phyloP scores from a whole-genome alignment of 495 filamentous ascomycete species.

The Cetradonia linearis region DNA sequence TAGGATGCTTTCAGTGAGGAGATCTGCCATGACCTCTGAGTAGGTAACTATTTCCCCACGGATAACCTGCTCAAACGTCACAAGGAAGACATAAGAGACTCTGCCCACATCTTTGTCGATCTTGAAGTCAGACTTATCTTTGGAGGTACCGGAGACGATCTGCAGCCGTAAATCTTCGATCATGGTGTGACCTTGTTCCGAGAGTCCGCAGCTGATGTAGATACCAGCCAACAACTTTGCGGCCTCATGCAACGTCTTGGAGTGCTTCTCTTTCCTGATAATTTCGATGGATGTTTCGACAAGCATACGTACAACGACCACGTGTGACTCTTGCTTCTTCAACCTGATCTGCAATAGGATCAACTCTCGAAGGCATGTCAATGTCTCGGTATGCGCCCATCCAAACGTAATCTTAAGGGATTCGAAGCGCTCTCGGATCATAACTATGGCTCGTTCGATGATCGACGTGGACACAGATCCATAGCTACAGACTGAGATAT shows the following conservation, averaged over 20 bases:
- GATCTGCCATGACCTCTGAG: constrained; percentile 47
- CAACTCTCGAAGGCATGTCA: constrained; percentile 45
- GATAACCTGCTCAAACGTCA: constrained; percentile 47
- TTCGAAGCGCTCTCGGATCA: constrained; percentile 44
- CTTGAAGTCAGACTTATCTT: constrained; percentile 31
- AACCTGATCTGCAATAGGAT: constrained; percentile 41
- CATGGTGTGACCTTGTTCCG: constrained; percentile 41
- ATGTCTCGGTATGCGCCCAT: constrained; percentile 44
- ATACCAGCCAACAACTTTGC: constrained; percentile 45
- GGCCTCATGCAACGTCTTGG: constrained; percentile 41
- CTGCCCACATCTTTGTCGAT: constrained; percentile 31
- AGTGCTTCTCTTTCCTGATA: constrained; percentile 39
- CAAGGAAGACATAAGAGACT: constrained; percentile 47
- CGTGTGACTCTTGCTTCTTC: constrained; percentile 35
- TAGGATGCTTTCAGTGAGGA: constrained; percentile 46
- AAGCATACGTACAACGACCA: constrained; percentile 38
- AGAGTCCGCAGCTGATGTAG: constrained; percentile 43
- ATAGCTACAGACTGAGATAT: constrained; percentile 36
- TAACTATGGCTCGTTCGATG: constrained; percentile 39
- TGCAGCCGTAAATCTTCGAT: constrained; percentile 48
- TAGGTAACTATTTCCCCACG: constrained; percentile 32
- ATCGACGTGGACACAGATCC: constrained; percentile 36
- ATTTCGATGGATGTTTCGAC: constrained; percentile 42
- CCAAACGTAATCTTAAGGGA: constrained; percentile 42
- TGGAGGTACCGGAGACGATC: constrained; percentile 40